These are phyloP conservation scores for Gentiana dahurica DNA, from an alignment of 257 asterid genomes.

Conservation along the genomic window DNA sequence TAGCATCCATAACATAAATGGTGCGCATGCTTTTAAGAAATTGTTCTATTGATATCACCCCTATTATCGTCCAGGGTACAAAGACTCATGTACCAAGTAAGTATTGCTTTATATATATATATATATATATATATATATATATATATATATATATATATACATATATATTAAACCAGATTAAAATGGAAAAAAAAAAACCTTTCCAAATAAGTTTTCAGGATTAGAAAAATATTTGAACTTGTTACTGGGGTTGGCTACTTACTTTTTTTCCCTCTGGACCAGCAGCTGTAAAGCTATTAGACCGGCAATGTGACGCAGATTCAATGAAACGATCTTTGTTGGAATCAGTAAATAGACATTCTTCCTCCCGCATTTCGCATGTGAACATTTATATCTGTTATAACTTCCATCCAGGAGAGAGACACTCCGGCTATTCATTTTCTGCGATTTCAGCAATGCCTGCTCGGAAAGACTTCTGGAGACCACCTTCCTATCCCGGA, in stretches of 20 bases:
- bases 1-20: not conserved
- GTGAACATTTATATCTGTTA: slow-evolving; percentile 8
- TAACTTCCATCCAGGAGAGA: slow-evolving; percentile 17
- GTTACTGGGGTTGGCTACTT: not conserved
- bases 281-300: slow-evolving; percentile 16
- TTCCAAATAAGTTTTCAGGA: too few species aligned
- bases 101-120: too few species aligned
- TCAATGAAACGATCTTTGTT: slow-evolving; percentile 10
- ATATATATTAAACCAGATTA: too few species aligned
- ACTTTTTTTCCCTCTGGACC: slow-evolving; percentile 18
- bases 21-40: not conserved
- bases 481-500: slow-evolving; percentile 16
- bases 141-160: too few species aligned
- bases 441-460: slow-evolving; percentile 13
- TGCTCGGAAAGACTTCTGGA: slow-evolving; percentile 16
- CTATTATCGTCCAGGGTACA: too few species aligned
- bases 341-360: slow-evolving; percentile 13
- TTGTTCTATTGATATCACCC: too few species aligned
- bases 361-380: slow-evolving; percentile 19
- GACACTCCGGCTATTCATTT: slow-evolving; percentile 23
- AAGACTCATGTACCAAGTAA: too few species aligned
- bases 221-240: too few species aligned
- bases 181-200: too few species aligned
- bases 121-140: too few species aligned
- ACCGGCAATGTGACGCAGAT: slow-evolving; percentile 16